phyloP scores from a whole-genome alignment of 257 asterid species.

The Hygrophila difformis region DNA sequence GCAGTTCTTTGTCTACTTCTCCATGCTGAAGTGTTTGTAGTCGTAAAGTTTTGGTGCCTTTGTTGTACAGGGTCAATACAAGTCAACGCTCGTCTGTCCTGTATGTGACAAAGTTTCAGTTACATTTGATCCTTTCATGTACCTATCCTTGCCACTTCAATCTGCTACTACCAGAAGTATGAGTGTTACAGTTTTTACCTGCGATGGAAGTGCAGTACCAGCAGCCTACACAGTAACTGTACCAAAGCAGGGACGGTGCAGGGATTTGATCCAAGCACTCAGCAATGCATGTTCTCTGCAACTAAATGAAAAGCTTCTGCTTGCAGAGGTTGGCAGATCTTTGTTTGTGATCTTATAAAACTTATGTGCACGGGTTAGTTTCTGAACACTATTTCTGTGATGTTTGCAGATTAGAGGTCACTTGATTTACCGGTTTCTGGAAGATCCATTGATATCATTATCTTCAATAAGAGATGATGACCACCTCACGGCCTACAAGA shows the following conservation, averaged over 20 bases:
- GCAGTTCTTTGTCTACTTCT: too few species aligned
- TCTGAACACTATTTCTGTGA: slow-evolving; percentile 16
- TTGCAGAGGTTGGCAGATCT: slow-evolving; percentile 71
- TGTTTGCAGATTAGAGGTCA: slow-evolving; percentile 79
- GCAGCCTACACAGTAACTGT: slow-evolving; percentile 76
- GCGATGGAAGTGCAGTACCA: slow-evolving; percentile 94
- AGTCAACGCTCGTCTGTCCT: slow-evolving; percentile 98
- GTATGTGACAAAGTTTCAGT: slow-evolving; percentile 85
- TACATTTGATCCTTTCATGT: slow-evolving; percentile 98
- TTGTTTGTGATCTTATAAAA: slow-evolving; percentile 11
- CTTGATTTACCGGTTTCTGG: slow-evolving; percentile 77
- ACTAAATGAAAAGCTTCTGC: slow-evolving; percentile 79
- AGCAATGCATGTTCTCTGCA: slow-evolving; percentile 72
- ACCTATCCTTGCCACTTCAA: slow-evolving; percentile 92
- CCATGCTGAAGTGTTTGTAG: too few species aligned
- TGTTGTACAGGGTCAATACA: slow-evolving; percentile 90
- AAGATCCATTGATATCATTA: slow-evolving; percentile 73
- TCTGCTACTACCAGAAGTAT: slow-evolving; percentile 76
- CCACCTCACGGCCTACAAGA: slow-evolving; percentile 91
- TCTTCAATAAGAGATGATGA: slow-evolving; percentile 88
- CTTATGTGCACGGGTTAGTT: slow-evolving; percentile 8
- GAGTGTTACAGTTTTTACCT: slow-evolving; percentile 89
- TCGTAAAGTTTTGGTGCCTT: slow-evolving; percentile 12
- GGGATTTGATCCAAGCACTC: slow-evolving; percentile 87
- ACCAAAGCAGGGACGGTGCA: slow-evolving; percentile 94